Percentiles rank a stretch among this genome's conserved stretches.
These are phyloP conservation scores for Nicotiana undulata DNA, from an alignment of 257 asterid species.

Conservation along the genomic window DNA sequence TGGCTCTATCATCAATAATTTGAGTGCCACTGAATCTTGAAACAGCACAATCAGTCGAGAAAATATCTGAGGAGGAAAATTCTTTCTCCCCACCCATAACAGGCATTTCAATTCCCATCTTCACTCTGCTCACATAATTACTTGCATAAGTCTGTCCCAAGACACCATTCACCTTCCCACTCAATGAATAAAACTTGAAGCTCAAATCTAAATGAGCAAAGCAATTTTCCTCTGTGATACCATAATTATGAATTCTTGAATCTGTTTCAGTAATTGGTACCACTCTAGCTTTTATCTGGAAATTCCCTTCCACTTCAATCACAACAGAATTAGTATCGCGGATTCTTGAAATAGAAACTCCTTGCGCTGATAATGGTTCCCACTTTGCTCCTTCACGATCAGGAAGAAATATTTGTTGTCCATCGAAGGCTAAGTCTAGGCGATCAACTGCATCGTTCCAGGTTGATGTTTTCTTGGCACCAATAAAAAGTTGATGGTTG, in stretches of 20 bases:
- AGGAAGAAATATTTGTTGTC: constrained; percentile 27
- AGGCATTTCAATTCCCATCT: constrained; percentile 79
- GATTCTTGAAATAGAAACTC: constrained; percentile 35
- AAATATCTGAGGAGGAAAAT: constrained; percentile 46
- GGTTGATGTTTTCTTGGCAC: constrained; percentile 53
- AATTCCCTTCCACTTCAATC: constrained; percentile 61
- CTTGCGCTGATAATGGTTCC: constrained; percentile 16
- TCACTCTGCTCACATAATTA: constrained; percentile 53
- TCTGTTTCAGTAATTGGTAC: constrained; percentile 63
- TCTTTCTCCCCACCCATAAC: constrained; percentile 73
- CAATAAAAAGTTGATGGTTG: constrained; percentile 45
- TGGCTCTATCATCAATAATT: not conserved
- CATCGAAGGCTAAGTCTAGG: constrained; percentile 43
- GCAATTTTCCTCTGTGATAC: constrained; percentile 60
- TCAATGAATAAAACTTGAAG: constrained; percentile 66
- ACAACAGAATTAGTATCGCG: constrained; percentile 40
- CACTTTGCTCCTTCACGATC: constrained; percentile 43
- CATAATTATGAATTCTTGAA: constrained; percentile 54
- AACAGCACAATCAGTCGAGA: constrained; percentile 61
- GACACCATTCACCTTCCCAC: constrained; percentile 51
- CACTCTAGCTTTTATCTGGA: constrained; percentile 61
- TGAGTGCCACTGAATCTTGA: constrained; percentile 43
- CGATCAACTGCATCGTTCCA: constrained; percentile 59
- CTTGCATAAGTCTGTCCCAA: constrained; percentile 70
- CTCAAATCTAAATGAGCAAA: constrained; percentile 82